Percentiles rank a stretch among this genome's conserved stretches.
These are phyloP conservation scores for Irpex rosettiformis DNA, from an alignment of 1,284 basidiomycete species.

Conservation along the genomic window DNA sequence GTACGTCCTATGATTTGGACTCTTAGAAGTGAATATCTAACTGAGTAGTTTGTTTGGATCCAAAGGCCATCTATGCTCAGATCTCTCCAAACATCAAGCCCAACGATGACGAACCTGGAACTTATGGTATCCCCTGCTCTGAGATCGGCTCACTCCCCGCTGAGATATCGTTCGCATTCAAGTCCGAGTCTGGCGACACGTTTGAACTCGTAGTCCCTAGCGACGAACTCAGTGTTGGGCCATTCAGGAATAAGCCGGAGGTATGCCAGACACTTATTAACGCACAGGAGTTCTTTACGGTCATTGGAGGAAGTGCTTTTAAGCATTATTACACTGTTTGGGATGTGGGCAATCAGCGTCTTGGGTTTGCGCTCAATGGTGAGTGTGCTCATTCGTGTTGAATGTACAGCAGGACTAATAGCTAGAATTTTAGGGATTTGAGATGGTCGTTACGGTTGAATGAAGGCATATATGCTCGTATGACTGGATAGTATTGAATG, in stretches of 20 bases:
- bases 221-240: slow-evolving; percentile 52
- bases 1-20: slow-evolving; percentile 20
- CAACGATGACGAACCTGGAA: slow-evolving; percentile 44
- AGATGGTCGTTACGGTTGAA: too few relatives aligned
- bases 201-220: slow-evolving; percentile 57
- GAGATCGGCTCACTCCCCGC: slow-evolving; percentile 43
- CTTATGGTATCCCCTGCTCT: slow-evolving; percentile 51
- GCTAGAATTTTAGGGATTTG: not conserved
- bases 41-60: slow-evolving; percentile 27
- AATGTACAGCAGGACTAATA: not conserved
- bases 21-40: not conserved
- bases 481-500: too few relatives aligned
- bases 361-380: slow-evolving; percentile 47
- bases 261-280: slow-evolving; percentile 56
- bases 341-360: slow-evolving; percentile 43
- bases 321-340: slow-evolving; percentile 58
- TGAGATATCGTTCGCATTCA: slow-evolving; percentile 48
- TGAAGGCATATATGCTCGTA: too few relatives aligned
- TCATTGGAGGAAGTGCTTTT: slow-evolving; percentile 49
- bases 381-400: slow-evolving; percentile 7
- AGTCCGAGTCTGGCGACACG: slow-evolving; percentile 37
- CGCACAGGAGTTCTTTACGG: slow-evolving; percentile 44
- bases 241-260: slow-evolving; percentile 43
- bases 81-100: slow-evolving; percentile 53
- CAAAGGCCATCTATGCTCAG: slow-evolving; percentile 46